Conservation (phyloP, 1,284 basidiomycete species). For the Paramarasmius palmivorus region DNA sequence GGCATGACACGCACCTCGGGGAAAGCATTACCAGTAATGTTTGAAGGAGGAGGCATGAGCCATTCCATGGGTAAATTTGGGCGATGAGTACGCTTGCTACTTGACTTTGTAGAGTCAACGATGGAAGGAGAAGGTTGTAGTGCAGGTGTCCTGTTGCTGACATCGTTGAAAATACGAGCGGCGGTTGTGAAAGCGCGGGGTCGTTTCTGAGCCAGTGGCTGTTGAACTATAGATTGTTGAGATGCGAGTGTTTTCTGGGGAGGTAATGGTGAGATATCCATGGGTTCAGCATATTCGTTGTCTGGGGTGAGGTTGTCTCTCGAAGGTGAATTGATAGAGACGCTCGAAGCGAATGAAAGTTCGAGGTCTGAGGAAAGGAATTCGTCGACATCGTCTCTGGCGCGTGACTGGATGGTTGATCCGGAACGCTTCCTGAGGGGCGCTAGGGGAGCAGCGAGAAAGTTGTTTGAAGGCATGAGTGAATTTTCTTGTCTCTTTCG, state of each 20-base stretch:
- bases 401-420: conserved; percentile 34
- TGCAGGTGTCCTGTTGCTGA: conserved; percentile 50
- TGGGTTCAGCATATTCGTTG: conserved; percentile 52
- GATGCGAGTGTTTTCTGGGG: conserved; percentile 26
- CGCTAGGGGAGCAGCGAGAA: conserved; percentile 52
- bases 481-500: conserved; percentile 39
- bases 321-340: conserved; percentile 73
- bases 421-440: conserved; percentile 50
- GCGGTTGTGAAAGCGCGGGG: conserved; percentile 62
- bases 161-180: conserved; percentile 65
- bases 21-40: conserved; percentile 21
- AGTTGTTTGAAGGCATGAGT: conserved; percentile 37
- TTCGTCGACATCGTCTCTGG: conserved; percentile 58
- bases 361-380: conserved; percentile 74
- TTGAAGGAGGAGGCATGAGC: conserved; percentile 36
- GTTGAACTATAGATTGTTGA: conserved; percentile 26
- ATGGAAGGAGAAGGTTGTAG: conserved; percentile 25
- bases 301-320: conserved; percentile 47
- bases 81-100: conserved; percentile 56
- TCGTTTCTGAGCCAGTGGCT: conserved; percentile 33
- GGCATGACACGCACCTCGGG: conserved; percentile 29
- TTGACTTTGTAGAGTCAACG: conserved; percentile 35
- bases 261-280: conserved; percentile 79
- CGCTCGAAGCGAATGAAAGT: conserved; percentile 76
- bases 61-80: conserved; percentile 64